These are phyloP conservation scores for Sugiyamaella smithiae DNA, from an alignment of 805 yeast species.

Conservation along the genomic window DNA sequence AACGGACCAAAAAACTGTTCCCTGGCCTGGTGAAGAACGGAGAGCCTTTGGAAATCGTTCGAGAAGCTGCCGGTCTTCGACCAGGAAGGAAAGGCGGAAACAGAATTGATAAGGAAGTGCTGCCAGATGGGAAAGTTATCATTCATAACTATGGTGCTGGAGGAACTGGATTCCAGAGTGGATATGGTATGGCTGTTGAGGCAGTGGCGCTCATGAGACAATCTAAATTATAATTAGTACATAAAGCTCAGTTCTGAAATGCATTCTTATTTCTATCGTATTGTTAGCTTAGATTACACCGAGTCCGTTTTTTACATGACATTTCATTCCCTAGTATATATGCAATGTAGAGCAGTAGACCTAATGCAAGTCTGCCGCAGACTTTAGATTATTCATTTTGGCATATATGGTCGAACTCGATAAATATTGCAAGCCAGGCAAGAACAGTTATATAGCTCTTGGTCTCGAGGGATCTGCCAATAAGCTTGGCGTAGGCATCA, in stretches of 20 bases:
- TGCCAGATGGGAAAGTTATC: conserved; percentile 40
- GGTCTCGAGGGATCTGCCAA: conserved; percentile 98
- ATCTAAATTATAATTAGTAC: conserved; percentile 10
- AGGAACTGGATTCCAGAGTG: conserved; percentile 75
- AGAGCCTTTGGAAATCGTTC: conserved; percentile 47
- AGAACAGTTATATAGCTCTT: conserved; percentile 54
- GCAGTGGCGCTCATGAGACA: conserved; percentile 31
- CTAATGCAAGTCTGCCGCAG: no score
- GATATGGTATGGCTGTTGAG: conserved; percentile 58
- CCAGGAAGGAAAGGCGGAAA: conserved; percentile 77
- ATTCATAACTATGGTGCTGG: conserved; percentile 78
- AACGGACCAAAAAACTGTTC: conserved; percentile 51
- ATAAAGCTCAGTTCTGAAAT: no score
- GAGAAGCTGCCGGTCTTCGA: conserved; percentile 71
- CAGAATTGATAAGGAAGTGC: conserved; percentile 56
- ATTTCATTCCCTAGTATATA: no score
- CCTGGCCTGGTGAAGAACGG: conserved; percentile 42
- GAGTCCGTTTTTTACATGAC: no score
- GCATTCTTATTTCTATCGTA: no score
- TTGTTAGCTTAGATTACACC: no score
- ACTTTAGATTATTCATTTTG: no score
- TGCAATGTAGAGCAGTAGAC: no score
- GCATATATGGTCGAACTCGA: conserved; percentile 50
- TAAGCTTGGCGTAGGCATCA: conserved; percentile 90
- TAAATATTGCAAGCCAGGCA: conserved; percentile 38